Percentiles rank a stretch among this genome's conserved stretches.
Evolutionary conservation across 2,329 filamentous ascomycete species (phyloP).

Genomic region (Botrytis cinerea): DNA sequence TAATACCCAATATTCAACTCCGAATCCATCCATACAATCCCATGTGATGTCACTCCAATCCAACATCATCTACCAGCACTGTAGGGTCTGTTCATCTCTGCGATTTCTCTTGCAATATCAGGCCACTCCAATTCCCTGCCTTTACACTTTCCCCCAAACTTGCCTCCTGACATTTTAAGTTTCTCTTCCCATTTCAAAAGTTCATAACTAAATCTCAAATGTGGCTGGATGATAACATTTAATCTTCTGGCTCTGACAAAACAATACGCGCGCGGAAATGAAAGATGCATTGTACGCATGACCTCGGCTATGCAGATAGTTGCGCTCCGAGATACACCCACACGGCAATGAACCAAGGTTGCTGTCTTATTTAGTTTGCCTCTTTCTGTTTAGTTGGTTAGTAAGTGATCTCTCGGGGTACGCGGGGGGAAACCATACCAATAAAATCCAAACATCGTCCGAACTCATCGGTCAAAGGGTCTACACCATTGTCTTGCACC

Average conservation of each 20-base stretch:
- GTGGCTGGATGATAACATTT: constrained; percentile 98
- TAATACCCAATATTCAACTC: background rate
- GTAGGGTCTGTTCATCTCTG: constrained; percentile 94
- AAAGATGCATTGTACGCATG: constrained; percentile 78
- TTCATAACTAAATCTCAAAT: constrained; percentile 92
- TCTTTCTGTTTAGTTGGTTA: constrained; percentile 58
- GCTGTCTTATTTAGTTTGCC: constrained; percentile 76
- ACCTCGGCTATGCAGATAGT: constrained; percentile 99
- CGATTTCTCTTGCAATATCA: constrained; percentile 85
- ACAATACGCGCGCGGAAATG: constrained; percentile 91
- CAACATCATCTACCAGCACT: constrained; percentile 54
- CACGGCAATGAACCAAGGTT: constrained; percentile 92
- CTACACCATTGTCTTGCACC: constrained; percentile 96
- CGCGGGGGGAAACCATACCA: constrained; percentile 57
- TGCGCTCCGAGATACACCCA: constrained; percentile 91
- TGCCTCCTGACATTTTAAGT: constrained; percentile 49
- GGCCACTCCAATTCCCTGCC: constrained; percentile 89
- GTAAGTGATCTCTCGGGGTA: constrained; percentile 15
- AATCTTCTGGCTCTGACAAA: constrained; percentile 89
- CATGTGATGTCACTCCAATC: background rate
- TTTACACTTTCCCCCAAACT: constrained; percentile 47
- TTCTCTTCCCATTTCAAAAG: constrained; percentile 93
- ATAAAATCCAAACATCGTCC: constrained; percentile 87
- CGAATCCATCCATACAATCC: background rate
- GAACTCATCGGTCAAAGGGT: constrained; percentile 85